Base-by-base conservation (phyloP, 2,329 filamentous ascomycete species). In the Colletotrichum tropicicola region DNA sequence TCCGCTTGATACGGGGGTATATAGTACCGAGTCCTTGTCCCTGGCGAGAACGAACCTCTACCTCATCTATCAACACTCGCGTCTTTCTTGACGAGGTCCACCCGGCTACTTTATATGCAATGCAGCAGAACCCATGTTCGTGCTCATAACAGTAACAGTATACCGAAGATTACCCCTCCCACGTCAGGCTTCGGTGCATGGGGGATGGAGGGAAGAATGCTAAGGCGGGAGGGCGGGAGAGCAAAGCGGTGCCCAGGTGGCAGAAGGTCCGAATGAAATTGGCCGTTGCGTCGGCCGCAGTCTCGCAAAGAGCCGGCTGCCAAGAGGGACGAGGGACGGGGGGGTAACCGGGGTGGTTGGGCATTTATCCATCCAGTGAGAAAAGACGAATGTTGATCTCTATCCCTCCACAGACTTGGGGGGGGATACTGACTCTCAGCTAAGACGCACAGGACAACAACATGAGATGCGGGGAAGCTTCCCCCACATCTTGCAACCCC, bases 231-330 rank as follows among this genome's bases (percentile, higher is more conserved):
- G 30, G 37, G 51, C 62, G 62, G 62, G 61, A 65, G 43, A 37
- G 35, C 19, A 49, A 65, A 51, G 62, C 62, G 44, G 37, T 28
- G 28, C 43, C 37, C 57, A 61, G 49, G 45, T 57, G 27, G 52
- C 25, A 64, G 63, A 66, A 57, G 63, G 63, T 64, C 63, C 63
- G 63, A 66, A 66, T 66, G 45, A 54, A 35, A 64, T 39, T 58
- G 45, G 28, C 21, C 49, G 54, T 63, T 52, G 35, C 57, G 30
- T 44, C 45, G 35, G 32, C 10, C 28, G 15, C 43, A 13, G n/a
- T 13, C 17, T 47, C 10, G 30, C 48, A 39, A 41, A 32, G 57
- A 62, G 57, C 61, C 49, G 61, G 32, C 21, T n/a, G 44, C 58
- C 49, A 48, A 56, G 41, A 44, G 9, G 17, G 15, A 17, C 39